Conservation (phyloP, 1,284 basidiomycete species). For the Cerioporus squamosus region DNA sequence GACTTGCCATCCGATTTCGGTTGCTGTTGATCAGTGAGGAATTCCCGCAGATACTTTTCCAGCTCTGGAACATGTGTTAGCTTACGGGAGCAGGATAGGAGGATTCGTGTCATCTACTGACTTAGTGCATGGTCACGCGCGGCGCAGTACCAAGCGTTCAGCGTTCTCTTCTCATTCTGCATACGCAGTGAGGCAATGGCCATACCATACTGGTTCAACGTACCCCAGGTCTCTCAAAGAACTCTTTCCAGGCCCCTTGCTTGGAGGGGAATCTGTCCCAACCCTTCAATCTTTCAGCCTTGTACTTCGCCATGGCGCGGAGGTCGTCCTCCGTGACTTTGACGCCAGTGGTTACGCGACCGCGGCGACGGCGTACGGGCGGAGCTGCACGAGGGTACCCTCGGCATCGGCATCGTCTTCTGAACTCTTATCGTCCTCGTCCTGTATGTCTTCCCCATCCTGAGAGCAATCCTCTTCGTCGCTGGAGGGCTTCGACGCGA, state of each 20-base stretch:
- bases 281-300: neutral
- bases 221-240: slow-evolving; percentile 12
- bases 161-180: neutral
- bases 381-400: neutral
- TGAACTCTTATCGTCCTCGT: neutral
- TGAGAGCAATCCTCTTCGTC: neutral
- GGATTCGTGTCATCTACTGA: neutral
- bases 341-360: neutral
- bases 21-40: neutral
- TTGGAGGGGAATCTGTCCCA: neutral
- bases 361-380: neutral
- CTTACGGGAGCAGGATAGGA: no score
- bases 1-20: no score
- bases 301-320: slow-evolving; percentile 3
- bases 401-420: neutral
- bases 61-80: neutral
- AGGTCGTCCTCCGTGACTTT: slow-evolving; percentile 12
- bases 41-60: neutral
- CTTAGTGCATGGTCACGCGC: neutral
- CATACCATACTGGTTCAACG: neutral
- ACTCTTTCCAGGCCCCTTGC: slow-evolving; percentile 12
- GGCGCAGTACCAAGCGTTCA: neutral
- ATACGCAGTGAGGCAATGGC: neutral
- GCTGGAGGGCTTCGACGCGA: neutral
- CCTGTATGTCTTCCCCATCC: neutral